Conservation (phyloP, 2,329 filamentous ascomycete species). For the Trichoderma arundinaceum region DNA sequence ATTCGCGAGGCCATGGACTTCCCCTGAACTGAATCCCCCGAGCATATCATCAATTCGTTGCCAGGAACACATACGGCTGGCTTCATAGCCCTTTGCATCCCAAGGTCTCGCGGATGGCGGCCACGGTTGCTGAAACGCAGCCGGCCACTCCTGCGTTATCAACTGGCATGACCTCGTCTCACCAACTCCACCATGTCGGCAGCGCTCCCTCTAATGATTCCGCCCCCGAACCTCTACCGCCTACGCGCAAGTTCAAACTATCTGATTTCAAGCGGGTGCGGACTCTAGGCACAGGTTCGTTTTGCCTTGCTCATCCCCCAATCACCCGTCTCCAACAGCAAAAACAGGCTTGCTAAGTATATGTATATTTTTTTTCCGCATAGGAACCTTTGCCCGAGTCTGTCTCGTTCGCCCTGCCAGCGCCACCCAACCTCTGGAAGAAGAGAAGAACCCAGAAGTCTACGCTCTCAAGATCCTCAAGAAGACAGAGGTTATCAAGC, state of each 20-base stretch:
- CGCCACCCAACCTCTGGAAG: constrained; percentile 47
- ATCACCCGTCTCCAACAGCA: constrained; percentile 13
- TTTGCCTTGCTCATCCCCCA: constrained; percentile 18
- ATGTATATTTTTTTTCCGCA: neutral
- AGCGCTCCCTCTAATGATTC: constrained; percentile 7
- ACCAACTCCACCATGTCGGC: constrained; percentile 24
- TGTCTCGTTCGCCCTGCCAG: constrained; percentile 73
- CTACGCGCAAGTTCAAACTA: constrained; percentile 42
- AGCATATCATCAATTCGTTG: constrained; percentile 5
- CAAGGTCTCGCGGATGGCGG: constrained; percentile 32
- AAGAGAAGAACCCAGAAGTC: constrained; percentile 55
- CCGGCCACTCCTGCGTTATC: constrained; percentile 27
- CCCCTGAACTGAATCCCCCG: constrained; percentile 12
- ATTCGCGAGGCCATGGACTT: constrained; percentile 28
- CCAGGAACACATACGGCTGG: constrained; percentile 5
- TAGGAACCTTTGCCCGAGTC: constrained; percentile 81
- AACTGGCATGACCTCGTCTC: constrained; percentile 26
- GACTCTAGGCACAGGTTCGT: constrained; percentile 75
- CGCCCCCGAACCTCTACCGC: constrained; percentile 36
- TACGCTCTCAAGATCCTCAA: constrained; percentile 82
- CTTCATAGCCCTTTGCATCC: neutral
- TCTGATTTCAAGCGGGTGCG: constrained; percentile 74
- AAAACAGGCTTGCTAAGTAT: constrained; percentile 9
- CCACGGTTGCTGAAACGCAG: constrained; percentile 34
- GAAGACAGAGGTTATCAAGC: constrained; percentile 74